Evolutionary conservation across 495 filamentous ascomycete genomes (phyloP), one percentile per base, ranked within the genome.

Genomic region (Daldinia childiae): DNA sequence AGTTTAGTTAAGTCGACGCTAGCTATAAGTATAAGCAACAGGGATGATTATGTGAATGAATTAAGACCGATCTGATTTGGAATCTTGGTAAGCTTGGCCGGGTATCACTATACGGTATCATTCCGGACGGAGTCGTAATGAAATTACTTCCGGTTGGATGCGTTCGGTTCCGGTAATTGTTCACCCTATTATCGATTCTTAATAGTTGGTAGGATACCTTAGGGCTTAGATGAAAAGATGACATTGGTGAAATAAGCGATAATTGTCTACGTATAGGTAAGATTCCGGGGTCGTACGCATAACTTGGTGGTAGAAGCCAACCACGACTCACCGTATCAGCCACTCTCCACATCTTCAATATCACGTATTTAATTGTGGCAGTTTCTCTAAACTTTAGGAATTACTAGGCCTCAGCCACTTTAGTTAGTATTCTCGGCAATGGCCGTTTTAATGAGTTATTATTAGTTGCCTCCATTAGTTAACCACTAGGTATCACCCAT

Each of bases 341-440:
- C 43, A 48, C 43, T 48, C 43, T 48, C 43, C 43, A 48, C 43
- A 48, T 5, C 50, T 54, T 24, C 6, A 30, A 9, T 30, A 54
- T 21, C 21, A 14, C 21, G 41, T 52, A 45, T 7, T 45, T 8
- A 45, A 19, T n/a, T 45, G n/a, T 45, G 41, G 41, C 17, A 45
- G 17, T 45, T 19, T 6, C 9, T 9, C 9, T 24, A 48, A 21
- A 48, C 21, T 19, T 24, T 48, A 3, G 3, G 41, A 45, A 45
- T 11, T 21, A 48, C 43, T 29, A 54, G 4, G 26, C 26, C 11
- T 50, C 45, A 70, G 60, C 67, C 55, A 64, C 61, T 58, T 56
- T 48, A 24, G 19, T 56, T 48, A 24, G 19, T 17, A 19, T 11
- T 48, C 43, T 48, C 43, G 43, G 43, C 9, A 48, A 9, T 21